Evolutionary conservation across 352 stramenopile species (phyloP), one percentile per base, ranked within the genome.

Genomic region (Phytophthora melonis): DNA sequence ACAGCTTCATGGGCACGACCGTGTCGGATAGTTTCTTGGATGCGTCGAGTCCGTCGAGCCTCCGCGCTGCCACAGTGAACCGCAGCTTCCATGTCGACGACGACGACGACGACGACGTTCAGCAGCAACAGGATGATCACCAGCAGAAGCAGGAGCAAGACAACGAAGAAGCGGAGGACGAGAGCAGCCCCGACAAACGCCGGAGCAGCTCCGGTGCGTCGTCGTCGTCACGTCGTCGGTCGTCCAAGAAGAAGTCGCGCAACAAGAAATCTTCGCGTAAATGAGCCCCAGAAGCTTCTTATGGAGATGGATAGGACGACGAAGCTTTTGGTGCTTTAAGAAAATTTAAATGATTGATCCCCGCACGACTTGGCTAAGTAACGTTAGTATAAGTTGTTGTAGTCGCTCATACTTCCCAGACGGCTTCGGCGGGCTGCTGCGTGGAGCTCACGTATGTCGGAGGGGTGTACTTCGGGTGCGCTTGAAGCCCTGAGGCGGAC

Each of bases 381-480:
- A 7, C 19, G 2, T 3, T 43, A 3, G 27, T 32, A 54, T 9
- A 2, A 1, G 43, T 8, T 18, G 18, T 9, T 11, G 21, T 30
- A 59, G 19, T 36, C 30, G 36, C 5, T 74, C 64, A 93, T n/a
- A 93, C 82, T 63, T 94, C 87, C 86, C 87, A 94, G 19, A 92
- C 82, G 5, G 87, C 87, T 75, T 93, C 84, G 13, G 87, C 84
- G 25, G 83, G 56, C 19, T 81, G 74, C 62, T 84, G 67, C 23
- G 39, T 62, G 41, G 75, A 57, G 50, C 84, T 83, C 54, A 92
- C 81, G 56, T 84, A 94, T 10, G 55, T 57, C 5, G 86, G 86
- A 45, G 87, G 86, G 13, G 73, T 73, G 66, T 93, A 93, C 30
- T 61, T 68, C 13, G 39, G 57, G 14, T 64, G 72, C 34, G 80